phyloP scores from a whole-genome alignment of 2,329 filamentous ascomycete species.

The Cladosporium sp. region DNA sequence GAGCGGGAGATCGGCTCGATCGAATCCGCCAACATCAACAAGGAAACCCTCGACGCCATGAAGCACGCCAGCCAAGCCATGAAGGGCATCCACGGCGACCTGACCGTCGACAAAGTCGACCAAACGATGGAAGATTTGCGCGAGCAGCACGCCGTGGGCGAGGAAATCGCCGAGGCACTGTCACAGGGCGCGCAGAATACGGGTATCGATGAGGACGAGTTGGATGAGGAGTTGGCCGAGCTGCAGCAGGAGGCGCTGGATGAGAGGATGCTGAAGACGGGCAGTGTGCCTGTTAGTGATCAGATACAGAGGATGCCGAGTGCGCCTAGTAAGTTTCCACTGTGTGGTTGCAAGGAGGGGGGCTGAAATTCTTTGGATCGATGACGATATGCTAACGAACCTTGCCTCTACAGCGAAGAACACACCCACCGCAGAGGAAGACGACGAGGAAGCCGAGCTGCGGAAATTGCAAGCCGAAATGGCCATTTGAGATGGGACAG shows the following conservation, averaged over 20 bases:
- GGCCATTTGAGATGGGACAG: slow-evolving; percentile 67
- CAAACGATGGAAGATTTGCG: slow-evolving; percentile 88
- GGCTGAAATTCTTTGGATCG: not conserved
- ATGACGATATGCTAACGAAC: slow-evolving; percentile 5
- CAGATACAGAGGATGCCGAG: slow-evolving; percentile 68
- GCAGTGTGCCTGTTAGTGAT: slow-evolving; percentile 75
- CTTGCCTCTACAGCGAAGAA: slow-evolving; percentile 37
- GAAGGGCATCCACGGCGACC: slow-evolving; percentile 83
- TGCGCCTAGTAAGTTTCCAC: slow-evolving; percentile 12
- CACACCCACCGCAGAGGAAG: slow-evolving; percentile 55
- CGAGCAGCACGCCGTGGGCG: slow-evolving; percentile 87
- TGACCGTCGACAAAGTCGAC: slow-evolving; percentile 93
- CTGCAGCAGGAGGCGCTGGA: slow-evolving; percentile 91
- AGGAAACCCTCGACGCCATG: slow-evolving; percentile 92
- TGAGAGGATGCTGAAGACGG: slow-evolving; percentile 87
- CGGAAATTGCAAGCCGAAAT: slow-evolving; percentile 93
- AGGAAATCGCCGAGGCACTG: slow-evolving; percentile 87
- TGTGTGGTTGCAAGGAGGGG: not conserved
- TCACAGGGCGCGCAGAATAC: slow-evolving; percentile 62
- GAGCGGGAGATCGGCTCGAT: slow-evolving; percentile 96
- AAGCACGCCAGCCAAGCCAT: slow-evolving; percentile 85
- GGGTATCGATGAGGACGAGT: slow-evolving; percentile 77
- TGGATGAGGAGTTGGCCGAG: slow-evolving; percentile 78
- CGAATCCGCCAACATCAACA: slow-evolving; percentile 97
- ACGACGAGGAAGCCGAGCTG: slow-evolving; percentile 94